Percentiles rank a stretch among this genome's conserved stretches.
Conservation (phyloP, 73 alveolate species). For the Symbiodinium natans region DNA sequence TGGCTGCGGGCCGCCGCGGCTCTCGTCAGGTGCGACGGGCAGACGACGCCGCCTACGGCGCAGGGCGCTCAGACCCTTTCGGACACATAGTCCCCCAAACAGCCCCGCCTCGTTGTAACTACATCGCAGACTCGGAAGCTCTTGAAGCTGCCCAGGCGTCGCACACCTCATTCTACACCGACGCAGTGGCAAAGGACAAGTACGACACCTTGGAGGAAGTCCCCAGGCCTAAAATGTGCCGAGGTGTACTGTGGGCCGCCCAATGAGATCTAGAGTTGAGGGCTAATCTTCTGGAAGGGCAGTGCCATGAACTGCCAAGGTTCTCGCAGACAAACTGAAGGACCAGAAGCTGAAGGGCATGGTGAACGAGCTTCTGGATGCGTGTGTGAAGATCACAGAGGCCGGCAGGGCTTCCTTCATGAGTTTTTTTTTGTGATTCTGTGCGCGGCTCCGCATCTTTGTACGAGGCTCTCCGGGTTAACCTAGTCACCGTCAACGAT, state of each 20-base stretch:
- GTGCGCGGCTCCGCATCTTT: not conserved
- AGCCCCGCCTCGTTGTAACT: no score
- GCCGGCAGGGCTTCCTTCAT: not conserved
- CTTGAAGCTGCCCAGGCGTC: not conserved
- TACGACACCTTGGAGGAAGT: conserved; percentile 41
- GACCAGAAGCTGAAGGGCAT: conserved; percentile 18
- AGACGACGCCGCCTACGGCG: not conserved
- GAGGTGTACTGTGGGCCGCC: no score
- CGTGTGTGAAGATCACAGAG: conserved; percentile 20
- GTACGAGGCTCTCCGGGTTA: conserved; percentile 12
- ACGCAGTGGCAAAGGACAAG: conserved; percentile 48
- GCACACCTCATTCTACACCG: conserved; percentile 49
- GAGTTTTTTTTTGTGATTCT: not conserved
- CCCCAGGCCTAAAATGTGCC: not conserved
- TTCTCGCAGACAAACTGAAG: not conserved
- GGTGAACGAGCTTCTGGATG: conserved; percentile 25
- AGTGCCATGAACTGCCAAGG: not conserved
- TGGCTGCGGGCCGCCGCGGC: not conserved
- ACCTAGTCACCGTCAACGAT: conserved; percentile 36
- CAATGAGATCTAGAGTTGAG: no score
- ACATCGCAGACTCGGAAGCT: no score
- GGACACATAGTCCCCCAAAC: not conserved
- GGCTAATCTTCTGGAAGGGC: not conserved
- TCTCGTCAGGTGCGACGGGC: not conserved
- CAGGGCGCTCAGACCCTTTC: not conserved